These are phyloP conservation scores for Dendrostoma leiphaemia DNA, from an alignment of 2,329 filamentous ascomycete genomes.

Conservation along the genomic window DNA sequence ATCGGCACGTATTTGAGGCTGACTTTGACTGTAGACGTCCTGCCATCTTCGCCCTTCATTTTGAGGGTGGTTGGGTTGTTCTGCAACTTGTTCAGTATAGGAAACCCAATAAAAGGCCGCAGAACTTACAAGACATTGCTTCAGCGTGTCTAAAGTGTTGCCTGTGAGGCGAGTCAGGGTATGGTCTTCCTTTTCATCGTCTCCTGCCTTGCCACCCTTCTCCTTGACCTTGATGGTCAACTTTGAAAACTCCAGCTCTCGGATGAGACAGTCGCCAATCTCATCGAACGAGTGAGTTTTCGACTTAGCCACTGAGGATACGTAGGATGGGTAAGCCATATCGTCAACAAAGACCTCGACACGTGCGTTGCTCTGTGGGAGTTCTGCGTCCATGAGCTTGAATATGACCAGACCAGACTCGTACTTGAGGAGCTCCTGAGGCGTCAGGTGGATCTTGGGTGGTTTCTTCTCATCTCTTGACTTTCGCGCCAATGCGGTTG, in stretches of 20 bases:
- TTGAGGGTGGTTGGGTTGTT: constrained; percentile 86
- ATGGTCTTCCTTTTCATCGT: constrained; percentile 65
- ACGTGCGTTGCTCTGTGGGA: constrained; percentile 72
- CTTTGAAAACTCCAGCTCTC: constrained; percentile 94
- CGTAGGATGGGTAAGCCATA: constrained; percentile 86
- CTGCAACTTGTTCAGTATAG: too few relatives aligned
- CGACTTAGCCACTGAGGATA: constrained; percentile 71
- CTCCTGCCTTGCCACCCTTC: constrained; percentile 70
- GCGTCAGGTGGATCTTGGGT: constrained; percentile 75
- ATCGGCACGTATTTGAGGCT: constrained; percentile 94
- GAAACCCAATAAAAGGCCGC: too few relatives aligned
- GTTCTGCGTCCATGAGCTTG: constrained; percentile 85
- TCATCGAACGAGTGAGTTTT: constrained; percentile 78
- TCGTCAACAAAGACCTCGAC: constrained; percentile 93
- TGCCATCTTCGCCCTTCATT: constrained; percentile 75
- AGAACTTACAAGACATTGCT: constrained; percentile 73
- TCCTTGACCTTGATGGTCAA: constrained; percentile 85
- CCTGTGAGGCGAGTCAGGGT: constrained; percentile 80
- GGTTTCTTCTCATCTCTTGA: constrained; percentile 55
- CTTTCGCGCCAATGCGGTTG: constrained; percentile 39
- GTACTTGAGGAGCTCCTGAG: constrained; percentile 78
- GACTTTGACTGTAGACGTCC: constrained; percentile 77
- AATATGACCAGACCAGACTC: constrained; percentile 94
- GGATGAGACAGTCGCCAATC: constrained; percentile 91
- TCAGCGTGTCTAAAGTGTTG: constrained; percentile 81